Evolutionary conservation across 2,329 filamentous ascomycete genomes (phyloP), one percentile per base, ranked within the genome.

Genomic region (Thielaviopsis musarum): DNA sequence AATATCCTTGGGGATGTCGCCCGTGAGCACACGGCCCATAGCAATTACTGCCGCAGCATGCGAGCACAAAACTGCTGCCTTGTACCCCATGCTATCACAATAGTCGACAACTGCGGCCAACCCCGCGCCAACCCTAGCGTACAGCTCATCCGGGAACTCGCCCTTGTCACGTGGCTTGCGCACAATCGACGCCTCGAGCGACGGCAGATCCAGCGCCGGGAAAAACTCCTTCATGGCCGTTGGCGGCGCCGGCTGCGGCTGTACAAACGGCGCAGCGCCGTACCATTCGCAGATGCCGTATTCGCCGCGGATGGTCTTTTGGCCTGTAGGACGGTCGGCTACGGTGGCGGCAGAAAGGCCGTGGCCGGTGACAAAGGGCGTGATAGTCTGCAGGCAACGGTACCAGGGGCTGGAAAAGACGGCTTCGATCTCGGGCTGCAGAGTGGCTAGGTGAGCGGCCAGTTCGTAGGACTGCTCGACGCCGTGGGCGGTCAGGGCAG

Each of bases 21-120:
- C 90, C 1, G 91, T 96, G 65, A 98, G 74, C 0, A 82, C 83
- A 49, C 93, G 79, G 0, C 91, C 91, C 64, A 93, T 80, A 9
- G 87, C 85, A 68, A 98, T 96, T 66, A 97, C 80, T 12, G 85
- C 82, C 3, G 93, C 93, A 1, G 93, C 93, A 73, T 98, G 93
- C 1, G 88, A 86, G 71, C 88, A 95, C 48, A 98, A 77, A 49
- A 96, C 71, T 24, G 95, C 77, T 0, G 87, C 79, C 65, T 80
- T 82, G 48, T 79, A 75, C n/a, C 82, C 80, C 55, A 86, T 77
- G n/a, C 71, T 70, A 67, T 96, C 90, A 61, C 88, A 83, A 58
- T 82, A 78, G 28, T 78, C 75, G 64, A 96, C 85, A 64, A 96
- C 82, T 54, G 77, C 78, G 52, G 80, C 74, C 51, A 95, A 72